phyloP scores from a whole-genome alignment of 495 filamentous ascomycete genomes.

The Neurospora sp. region DNA sequence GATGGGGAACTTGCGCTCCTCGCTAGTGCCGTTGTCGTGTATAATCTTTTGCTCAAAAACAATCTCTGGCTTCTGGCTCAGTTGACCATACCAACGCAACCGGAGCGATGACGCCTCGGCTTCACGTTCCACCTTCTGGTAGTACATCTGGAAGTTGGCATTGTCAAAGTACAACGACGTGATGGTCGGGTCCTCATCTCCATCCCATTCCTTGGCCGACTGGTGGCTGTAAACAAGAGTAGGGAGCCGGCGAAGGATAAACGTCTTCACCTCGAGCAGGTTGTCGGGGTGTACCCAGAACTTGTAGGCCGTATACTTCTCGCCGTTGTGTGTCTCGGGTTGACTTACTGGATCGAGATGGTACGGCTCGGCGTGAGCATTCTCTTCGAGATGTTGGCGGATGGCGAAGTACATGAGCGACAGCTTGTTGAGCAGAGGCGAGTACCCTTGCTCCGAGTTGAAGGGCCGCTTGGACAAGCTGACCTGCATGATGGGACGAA shows the following conservation, averaged over 20 bases:
- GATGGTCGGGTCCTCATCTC: conserved; percentile 75
- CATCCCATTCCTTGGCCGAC: conserved; percentile 65
- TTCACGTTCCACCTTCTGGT: conserved; percentile 68
- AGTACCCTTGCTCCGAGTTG: conserved; percentile 85
- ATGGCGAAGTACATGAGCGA: conserved; percentile 95
- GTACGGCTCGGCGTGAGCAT: conserved; percentile 12
- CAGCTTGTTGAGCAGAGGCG: conserved; percentile 76
- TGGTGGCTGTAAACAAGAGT: conserved; percentile 87
- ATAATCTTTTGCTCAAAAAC: conserved; percentile 83
- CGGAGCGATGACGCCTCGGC: conserved; percentile 72
- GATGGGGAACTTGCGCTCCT: conserved; percentile 68
- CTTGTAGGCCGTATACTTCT: conserved; percentile 84
- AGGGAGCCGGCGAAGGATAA: conserved; percentile 80
- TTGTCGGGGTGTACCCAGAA: conserved; percentile 98
- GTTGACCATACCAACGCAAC: conserved; percentile 83
- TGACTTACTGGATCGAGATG: conserved; percentile 27
- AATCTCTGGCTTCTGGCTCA: conserved; percentile 67
- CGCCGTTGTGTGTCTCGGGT: conserved; percentile 39
- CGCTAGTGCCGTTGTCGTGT: conserved; percentile 59
- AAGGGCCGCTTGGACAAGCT: conserved; percentile 78
- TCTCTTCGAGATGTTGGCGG: conserved; percentile 64
- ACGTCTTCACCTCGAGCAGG: conserved; percentile 89
- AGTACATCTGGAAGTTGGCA: conserved; percentile 73
- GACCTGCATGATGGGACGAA: conserved; percentile 82
- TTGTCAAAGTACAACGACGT: conserved; percentile 96